Percentiles rank a stretch among this genome's conserved stretches.
Evolutionary conservation across 2,329 filamentous ascomycete genomes (phyloP).

Genomic region (Aspergillus pseudoviridinutans): DNA sequence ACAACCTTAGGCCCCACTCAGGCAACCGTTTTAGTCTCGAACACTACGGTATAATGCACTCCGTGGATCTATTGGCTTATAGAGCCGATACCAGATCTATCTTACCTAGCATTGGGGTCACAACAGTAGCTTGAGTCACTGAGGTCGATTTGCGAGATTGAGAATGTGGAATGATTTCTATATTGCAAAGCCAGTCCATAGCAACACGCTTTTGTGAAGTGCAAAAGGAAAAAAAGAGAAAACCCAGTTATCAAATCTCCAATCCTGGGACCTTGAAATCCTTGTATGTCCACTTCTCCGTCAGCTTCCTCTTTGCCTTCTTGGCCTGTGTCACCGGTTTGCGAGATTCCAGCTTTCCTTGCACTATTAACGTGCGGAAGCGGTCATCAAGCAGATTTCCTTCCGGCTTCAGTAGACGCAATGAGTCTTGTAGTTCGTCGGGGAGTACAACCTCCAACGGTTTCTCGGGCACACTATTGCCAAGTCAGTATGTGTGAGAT

Average conservation of each 20-base stretch:
- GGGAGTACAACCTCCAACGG: constrained; percentile 75
- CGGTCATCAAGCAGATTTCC: constrained; percentile 92
- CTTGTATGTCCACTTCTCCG: constrained; percentile 98
- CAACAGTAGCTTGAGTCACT: not conserved
- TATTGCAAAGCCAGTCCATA: not conserved
- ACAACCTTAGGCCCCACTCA: not conserved
- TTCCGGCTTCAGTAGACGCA: constrained; percentile 83
- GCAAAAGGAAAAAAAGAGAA: constrained; percentile 17
- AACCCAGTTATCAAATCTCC: constrained; percentile 18
- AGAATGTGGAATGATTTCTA: not conserved
- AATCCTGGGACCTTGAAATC: constrained; percentile 65
- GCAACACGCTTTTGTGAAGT: not conserved
- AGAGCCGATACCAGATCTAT: not conserved
- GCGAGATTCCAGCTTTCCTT: constrained; percentile 83
- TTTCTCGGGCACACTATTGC: constrained; percentile 59
- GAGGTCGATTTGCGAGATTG: not conserved
- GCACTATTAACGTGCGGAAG: constrained; percentile 81
- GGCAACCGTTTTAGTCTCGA: not conserved
- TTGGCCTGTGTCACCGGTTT: constrained; percentile 75
- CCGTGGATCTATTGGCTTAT: not conserved
- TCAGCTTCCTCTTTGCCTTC: constrained; percentile 74
- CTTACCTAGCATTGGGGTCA: not conserved
- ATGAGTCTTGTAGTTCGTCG: constrained; percentile 76
- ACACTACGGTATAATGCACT: not conserved
- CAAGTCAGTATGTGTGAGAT: constrained; percentile 15